These are phyloP conservation scores for Chloris gayana DNA, from an alignment of 176 grass and related monocot species.

Conservation along the genomic window DNA sequence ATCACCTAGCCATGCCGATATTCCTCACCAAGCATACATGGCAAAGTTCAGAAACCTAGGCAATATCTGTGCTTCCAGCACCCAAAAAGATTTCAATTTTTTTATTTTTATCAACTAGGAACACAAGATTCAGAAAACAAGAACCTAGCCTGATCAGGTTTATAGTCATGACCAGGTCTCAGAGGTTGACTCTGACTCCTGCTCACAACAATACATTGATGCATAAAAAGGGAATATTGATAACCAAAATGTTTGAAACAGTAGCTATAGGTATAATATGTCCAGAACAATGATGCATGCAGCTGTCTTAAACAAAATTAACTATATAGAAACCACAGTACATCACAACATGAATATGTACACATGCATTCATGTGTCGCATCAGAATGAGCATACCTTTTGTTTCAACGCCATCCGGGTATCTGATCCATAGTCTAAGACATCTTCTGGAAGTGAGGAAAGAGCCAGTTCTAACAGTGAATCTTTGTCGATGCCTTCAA, in stretches of 20 bases:
- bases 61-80: neutral
- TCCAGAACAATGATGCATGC: constrained; percentile 9
- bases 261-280: neutral
- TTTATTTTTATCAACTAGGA: neutral
- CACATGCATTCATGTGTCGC: neutral
- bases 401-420: constrained; percentile 74
- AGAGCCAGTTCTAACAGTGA: constrained; percentile 83
- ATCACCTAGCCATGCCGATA: constrained; percentile 9
- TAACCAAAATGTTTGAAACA: neutral
- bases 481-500: constrained; percentile 96
- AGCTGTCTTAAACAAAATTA: neutral
- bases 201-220: neutral
- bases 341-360: constrained; percentile 9
- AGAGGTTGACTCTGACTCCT: neutral
- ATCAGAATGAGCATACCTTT: constrained; percentile 60
- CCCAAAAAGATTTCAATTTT: neutral
- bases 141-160: neutral
- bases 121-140: neutral
- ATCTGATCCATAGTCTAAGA: constrained; percentile 72
- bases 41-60: constrained; percentile 17
- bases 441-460: constrained; percentile 84
- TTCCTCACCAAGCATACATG: constrained; percentile 24
- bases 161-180: neutral
- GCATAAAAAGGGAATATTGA: neutral
- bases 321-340: neutral